A percentile compares a stretch with the other conserved stretches of the same genome.
These are phyloP conservation scores for Ceratocystis alfenasii DNA, from an alignment of 2,329 filamentous ascomycete species.

Conservation along the genomic window DNA sequence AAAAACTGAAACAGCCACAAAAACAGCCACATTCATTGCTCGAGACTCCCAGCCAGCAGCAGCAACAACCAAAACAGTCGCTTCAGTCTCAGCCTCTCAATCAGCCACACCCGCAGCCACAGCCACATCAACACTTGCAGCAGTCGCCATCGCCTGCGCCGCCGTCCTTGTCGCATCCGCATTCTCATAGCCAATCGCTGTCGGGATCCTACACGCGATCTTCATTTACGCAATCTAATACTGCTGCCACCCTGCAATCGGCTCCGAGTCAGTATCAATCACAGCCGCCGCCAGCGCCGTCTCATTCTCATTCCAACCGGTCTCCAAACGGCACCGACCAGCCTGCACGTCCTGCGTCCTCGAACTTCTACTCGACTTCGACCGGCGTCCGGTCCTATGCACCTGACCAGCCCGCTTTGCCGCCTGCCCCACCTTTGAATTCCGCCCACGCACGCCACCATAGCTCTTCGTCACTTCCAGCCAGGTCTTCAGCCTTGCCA, in stretches of 20 bases:
- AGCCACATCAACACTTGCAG: conserved; percentile 2
- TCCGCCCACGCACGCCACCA: conserved; percentile 34
- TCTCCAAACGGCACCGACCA: conserved; percentile 13
- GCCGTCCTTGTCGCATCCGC: neutral
- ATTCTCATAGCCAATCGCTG: neutral
- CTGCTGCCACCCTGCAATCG: neutral
- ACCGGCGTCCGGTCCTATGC: conserved; percentile 18
- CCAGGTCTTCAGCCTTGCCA: conserved; percentile 25
- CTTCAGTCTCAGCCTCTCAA: conserved; percentile 5
- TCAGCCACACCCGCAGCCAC: conserved; percentile 12
- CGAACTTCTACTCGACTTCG: conserved; percentile 17
- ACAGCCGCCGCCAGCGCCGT: neutral
- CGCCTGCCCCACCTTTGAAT: conserved; percentile 26
- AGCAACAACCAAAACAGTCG: neutral
- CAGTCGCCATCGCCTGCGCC: neutral
- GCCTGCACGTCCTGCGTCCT: conserved; percentile 3
- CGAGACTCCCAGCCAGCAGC: neutral
- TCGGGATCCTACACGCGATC: neutral
- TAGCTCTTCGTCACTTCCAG: conserved; percentile 34
- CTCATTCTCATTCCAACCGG: conserved; percentile 10
- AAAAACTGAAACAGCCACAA: neutral
- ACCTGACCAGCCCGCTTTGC: conserved; percentile 19
- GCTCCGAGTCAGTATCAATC: neutral
- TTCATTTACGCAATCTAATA: neutral
- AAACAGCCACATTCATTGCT: neutral